Base-by-base conservation (phyloP, 2,329 filamentous ascomycete species). In the Monosporascus sp. region DNA sequence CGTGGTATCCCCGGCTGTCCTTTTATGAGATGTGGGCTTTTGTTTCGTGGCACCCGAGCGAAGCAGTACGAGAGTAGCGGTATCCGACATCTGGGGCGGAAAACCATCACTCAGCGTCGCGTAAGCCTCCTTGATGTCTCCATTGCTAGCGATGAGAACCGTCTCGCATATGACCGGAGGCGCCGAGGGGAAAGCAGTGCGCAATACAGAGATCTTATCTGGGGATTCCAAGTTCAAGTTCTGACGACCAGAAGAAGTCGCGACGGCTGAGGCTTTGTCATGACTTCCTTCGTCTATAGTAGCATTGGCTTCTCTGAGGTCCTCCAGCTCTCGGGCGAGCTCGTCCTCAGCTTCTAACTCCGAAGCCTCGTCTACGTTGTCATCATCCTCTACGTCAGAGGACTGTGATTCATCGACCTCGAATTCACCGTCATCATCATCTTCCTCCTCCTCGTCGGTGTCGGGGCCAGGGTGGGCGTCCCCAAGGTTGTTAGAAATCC, bases 141-240 rank as follows among this genome's bases (percentile, higher is more conserved):
- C 65, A 6, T 63, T 49, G 20, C 68, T 65, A n/a, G 60, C 65
- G 6, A 60, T 55, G 3, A 78, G 59, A 2, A 73, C 61, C 7
- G 65, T 62, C 49, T 76, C 67, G 50, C 73, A 73, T 7, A 67
- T 58, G 3, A 65, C 58, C 7, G 67, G 58, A 1, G 72, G 63
- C 8, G 69, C 72, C 7, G 64, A 60, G 2, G 78, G 78, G 44
- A 78, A 81, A 0, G 77, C 75, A 17, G 65, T 60, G 44, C 67
- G 70, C 2, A 79, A 60, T n/a, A 70, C 66, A 4, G 63, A 61
- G 22, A 70, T 62, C 31, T 69, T 70, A 37, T 75, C 69, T 1
- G 70, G 47, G 17, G 58, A 58, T 2, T 58, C n/a, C 17, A 65
- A 53, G 17, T 62, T 55, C 2, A 63, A 51, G 17, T n/a, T 44